phyloP scores from a whole-genome alignment of 495 filamentous ascomycete genomes.

The Recurvomyces mirabilis region DNA sequence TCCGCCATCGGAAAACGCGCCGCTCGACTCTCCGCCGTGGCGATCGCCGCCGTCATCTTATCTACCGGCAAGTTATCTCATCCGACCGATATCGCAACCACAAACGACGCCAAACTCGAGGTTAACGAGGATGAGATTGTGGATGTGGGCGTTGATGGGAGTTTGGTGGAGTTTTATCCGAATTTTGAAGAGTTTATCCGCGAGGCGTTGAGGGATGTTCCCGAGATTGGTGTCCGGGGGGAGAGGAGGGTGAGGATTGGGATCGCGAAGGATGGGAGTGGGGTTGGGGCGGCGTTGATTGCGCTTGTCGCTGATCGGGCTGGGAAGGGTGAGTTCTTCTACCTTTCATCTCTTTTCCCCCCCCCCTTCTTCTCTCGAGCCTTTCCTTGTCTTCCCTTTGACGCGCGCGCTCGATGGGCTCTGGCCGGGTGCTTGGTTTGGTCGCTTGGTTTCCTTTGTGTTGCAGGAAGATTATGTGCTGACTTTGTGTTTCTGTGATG shows the following conservation, averaged over 20 bases:
- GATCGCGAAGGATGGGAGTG: slow-evolving; percentile 86
- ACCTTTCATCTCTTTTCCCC: no score
- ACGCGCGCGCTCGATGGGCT: no score
- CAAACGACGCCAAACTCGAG: slow-evolving; percentile 4
- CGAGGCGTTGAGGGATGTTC: slow-evolving; percentile 58
- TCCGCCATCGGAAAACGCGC: slow-evolving; percentile 79
- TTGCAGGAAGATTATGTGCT: no score
- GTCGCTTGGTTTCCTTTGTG: no score
- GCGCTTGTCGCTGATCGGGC: slow-evolving; percentile 52
- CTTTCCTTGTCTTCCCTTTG: no score
- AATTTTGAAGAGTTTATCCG: slow-evolving; percentile 70
- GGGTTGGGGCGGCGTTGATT: slow-evolving; percentile 85
- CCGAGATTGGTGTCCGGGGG: slow-evolving; percentile 57
- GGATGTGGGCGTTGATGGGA: slow-evolving; percentile 85
- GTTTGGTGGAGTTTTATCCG: slow-evolving; percentile 84
- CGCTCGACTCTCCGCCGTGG: slow-evolving; percentile 77
- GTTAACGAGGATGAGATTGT: slow-evolving; percentile 47
- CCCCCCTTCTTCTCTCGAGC: no score
- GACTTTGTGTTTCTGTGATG: no score
- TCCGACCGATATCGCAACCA: slow-evolving; percentile 12
- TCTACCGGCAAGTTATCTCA: slow-evolving; percentile 54
- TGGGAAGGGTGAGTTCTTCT: slow-evolving; percentile 11
- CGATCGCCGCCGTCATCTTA: slow-evolving; percentile 71
- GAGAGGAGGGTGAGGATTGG: slow-evolving; percentile 78
- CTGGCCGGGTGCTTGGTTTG: no score